These are phyloP conservation scores for Fusarium luffae DNA, from an alignment of 2,329 filamentous ascomycete genomes.

Conservation along the genomic window DNA sequence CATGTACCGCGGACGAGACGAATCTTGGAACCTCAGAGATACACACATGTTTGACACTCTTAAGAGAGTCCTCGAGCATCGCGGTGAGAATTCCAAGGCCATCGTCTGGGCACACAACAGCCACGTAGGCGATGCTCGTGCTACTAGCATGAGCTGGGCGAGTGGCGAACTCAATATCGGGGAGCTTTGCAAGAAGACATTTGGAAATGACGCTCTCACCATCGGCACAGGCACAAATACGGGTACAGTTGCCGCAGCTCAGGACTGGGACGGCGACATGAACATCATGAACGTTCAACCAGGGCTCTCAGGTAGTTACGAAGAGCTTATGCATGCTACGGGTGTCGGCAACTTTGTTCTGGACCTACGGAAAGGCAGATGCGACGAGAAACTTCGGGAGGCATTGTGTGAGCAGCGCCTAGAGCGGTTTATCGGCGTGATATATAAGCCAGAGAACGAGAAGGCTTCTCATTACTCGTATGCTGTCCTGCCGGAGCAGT, in stretches of 20 bases:
- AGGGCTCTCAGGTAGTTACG: constrained; percentile 21
- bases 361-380: constrained; percentile 20
- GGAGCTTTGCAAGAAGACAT: constrained; percentile 27
- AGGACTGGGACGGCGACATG: constrained; percentile 31
- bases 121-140: constrained; percentile 25
- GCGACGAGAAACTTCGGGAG: constrained; percentile 18
- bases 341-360: constrained; percentile 23
- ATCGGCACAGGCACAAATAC: constrained; percentile 29
- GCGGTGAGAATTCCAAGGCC: constrained; percentile 16
- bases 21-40: constrained; percentile 32
- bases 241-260: constrained; percentile 27
- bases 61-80: constrained; percentile 25
- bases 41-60: constrained; percentile 31
- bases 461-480: constrained; percentile 33
- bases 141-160: constrained; percentile 34
- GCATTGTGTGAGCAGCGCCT: constrained; percentile 4
- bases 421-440: constrained; percentile 32
- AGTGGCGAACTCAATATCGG: constrained; percentile 29
- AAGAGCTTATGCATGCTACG: constrained; percentile 30
- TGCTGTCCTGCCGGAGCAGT: constrained; percentile 24
- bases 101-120: constrained; percentile 37
- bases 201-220: constrained; percentile 2
- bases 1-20: constrained; percentile 28
- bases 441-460: constrained; percentile 27
- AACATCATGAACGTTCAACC: constrained; percentile 26